These are phyloP conservation scores for Amanita thiersii DNA, from an alignment of 768 basidiomycete genomes.

Conservation along the genomic window DNA sequence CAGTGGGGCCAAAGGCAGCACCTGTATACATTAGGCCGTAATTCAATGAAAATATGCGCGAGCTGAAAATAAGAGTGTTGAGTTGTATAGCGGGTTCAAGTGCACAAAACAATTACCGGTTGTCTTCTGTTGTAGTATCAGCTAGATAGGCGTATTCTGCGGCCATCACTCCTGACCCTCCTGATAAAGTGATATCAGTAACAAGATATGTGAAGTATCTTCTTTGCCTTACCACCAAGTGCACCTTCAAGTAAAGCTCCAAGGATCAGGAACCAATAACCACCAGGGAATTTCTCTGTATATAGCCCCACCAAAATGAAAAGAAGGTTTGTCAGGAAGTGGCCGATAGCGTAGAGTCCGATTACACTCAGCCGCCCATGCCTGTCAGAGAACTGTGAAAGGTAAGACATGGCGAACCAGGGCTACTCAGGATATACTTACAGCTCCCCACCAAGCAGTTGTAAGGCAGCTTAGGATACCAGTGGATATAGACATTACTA, in stretches of 20 bases:
- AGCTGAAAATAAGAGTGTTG: constrained; percentile 28
- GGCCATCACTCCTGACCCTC: constrained; percentile 40
- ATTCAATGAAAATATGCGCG: constrained; percentile 54
- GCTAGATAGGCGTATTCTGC: constrained; percentile 63
- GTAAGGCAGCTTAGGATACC: constrained; percentile 75
- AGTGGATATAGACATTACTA: constrained; percentile 56
- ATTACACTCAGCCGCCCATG: constrained; percentile 63
- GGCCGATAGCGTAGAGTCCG: constrained; percentile 48
- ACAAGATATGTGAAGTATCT: not conserved
- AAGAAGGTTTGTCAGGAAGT: constrained; percentile 53
- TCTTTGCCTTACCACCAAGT: constrained; percentile 53
- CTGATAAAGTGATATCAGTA: constrained; percentile 26
- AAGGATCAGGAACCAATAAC: constrained; percentile 72
- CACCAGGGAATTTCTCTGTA: constrained; percentile 59
- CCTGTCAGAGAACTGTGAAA: constrained; percentile 64
- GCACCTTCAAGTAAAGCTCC: constrained; percentile 61
- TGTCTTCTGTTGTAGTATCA: constrained; percentile 50
- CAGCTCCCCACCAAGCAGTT: constrained; percentile 81
- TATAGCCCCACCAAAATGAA: constrained; percentile 60
- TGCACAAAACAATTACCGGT: constrained; percentile 34
- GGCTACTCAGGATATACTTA: constrained; percentile 32
- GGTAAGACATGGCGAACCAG: not conserved
- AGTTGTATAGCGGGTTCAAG: not conserved
- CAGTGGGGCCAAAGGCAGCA: constrained; percentile 67
- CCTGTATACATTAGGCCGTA: constrained; percentile 67